Conservation (phyloP, 805 yeast species). For the Nakazawaea ishiwadae region DNA sequence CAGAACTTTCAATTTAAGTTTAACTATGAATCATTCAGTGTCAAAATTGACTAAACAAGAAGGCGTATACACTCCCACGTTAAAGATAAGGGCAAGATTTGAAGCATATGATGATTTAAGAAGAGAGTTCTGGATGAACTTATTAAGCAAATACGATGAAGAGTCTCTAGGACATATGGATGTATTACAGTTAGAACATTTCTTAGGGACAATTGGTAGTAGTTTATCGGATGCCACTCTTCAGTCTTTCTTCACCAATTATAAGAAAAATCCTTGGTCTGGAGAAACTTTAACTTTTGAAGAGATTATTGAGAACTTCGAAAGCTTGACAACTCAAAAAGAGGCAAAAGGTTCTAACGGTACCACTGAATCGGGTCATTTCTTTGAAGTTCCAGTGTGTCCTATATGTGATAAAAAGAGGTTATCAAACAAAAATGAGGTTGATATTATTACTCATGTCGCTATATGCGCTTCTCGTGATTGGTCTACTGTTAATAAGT, state of each 20-base stretch:
- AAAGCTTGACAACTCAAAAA: constrained; percentile 20
- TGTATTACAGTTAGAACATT: constrained; percentile 55
- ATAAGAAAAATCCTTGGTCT: constrained; percentile 44
- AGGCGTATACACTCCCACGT: constrained; percentile 41
- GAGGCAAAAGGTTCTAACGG: not conserved
- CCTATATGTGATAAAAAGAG: constrained; percentile 74
- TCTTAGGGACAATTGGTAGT: constrained; percentile 63
- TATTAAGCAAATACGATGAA: constrained; percentile 49
- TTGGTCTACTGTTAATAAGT: constrained; percentile 63
- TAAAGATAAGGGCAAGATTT: constrained; percentile 60
- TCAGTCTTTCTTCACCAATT: constrained; percentile 43
- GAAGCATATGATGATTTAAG: constrained; percentile 62
- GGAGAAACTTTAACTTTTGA: constrained; percentile 43
- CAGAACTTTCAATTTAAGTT: constrained; percentile 33
- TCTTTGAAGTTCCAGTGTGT: constrained; percentile 33
- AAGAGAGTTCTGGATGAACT: constrained; percentile 63
- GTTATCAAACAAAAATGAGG: constrained; percentile 45
- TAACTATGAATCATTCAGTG: constrained; percentile 23
- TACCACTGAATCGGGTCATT: not conserved
- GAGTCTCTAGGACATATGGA: constrained; percentile 41
- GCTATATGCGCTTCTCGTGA: constrained; percentile 81
- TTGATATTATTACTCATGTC: constrained; percentile 79
- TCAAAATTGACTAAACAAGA: constrained; percentile 29
- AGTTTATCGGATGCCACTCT: constrained; percentile 51
- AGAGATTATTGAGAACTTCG: constrained; percentile 44